Conservation (phyloP, 1,284 basidiomycete genomes). For the Spongiforma sp. region DNA sequence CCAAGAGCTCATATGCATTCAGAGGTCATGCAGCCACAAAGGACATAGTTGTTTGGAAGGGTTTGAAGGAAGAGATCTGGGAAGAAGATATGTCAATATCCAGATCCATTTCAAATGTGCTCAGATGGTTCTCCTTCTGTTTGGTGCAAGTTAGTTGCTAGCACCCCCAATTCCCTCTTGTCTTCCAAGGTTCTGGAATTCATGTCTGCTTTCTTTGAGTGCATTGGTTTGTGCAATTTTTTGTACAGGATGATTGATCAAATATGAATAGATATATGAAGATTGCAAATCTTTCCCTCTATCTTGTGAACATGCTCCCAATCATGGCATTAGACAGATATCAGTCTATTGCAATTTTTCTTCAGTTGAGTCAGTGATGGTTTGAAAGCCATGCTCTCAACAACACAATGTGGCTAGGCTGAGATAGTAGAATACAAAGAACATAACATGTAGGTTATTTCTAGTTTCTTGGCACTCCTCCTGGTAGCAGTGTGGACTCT, state of each 20-base stretch:
- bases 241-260: neutral
- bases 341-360: conserved; percentile 49
- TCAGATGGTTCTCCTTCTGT: neutral
- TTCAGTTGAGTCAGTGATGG: conserved; percentile 2
- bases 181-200: conserved; percentile 51
- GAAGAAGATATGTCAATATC: conserved; percentile 61
- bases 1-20: conserved; percentile 55
- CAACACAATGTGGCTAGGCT: conserved; percentile 1
- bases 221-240: conserved; percentile 27
- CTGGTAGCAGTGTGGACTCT: conserved; percentile 29
- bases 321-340: conserved; percentile 66
- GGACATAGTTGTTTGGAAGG: conserved; percentile 66
- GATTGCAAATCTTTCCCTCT: conserved; percentile 69
- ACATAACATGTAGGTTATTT: conserved; percentile 16
- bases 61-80: conserved; percentile 66
- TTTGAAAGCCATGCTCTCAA: conserved; percentile 12
- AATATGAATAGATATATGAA: conserved; percentile 57
- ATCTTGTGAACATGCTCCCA: conserved; percentile 74
- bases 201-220: conserved; percentile 52
- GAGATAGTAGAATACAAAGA: conserved; percentile 23
- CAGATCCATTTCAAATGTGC: neutral
- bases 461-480: conserved; percentile 28
- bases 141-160: conserved; percentile 61
- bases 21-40: conserved; percentile 31
- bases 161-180: conserved; percentile 48